A percentile compares a stretch with the other conserved stretches of the same genome.
phyloP scores from a whole-genome alignment of 441 rosid genomes.

The Gossypium aridum region DNA sequence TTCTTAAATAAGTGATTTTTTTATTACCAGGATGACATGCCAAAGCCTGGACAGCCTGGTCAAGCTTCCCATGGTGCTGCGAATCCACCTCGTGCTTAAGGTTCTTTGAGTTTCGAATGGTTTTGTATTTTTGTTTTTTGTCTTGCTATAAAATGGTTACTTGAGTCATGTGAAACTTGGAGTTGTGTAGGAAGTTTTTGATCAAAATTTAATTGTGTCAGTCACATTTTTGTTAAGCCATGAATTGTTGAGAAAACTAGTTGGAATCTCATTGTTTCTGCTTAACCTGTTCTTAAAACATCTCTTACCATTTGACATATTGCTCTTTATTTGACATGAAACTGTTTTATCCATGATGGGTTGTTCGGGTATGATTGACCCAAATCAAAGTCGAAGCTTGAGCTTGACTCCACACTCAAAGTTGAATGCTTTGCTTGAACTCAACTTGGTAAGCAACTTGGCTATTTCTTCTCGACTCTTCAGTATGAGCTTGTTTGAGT shows the following conservation, averaged over 20 bases:
- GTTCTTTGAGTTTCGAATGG: conserved; percentile 11
- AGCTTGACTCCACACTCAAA: neutral
- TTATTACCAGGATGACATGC: conserved; percentile 22
- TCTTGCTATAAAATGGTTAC: neutral
- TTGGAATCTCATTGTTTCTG: neutral
- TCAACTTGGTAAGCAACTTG: neutral
- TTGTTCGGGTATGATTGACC: neutral
- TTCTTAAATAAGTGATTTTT: neutral
- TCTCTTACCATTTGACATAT: neutral
- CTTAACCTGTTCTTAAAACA: neutral
- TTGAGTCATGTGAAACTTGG: conserved; percentile 3
- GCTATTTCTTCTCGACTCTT: neutral
- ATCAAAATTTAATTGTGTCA: neutral
- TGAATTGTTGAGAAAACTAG: neutral
- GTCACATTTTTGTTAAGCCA: neutral
- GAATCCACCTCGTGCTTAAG: conserved; percentile 19
- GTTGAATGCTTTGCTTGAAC: neutral
- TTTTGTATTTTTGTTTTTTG: neutral
- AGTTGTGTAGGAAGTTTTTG: conserved; percentile 13
- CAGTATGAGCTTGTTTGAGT: neutral
- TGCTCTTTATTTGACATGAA: neutral
- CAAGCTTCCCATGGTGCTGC: conserved; percentile 29
- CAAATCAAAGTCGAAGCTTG: neutral
- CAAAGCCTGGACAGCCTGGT: conserved; percentile 36
- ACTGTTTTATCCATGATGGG: neutral